Percentiles rank a stretch among this genome's conserved stretches.
Evolutionary conservation across 805 yeast genomes (phyloP).

Genomic region (Cyberlindnera maritima): DNA sequence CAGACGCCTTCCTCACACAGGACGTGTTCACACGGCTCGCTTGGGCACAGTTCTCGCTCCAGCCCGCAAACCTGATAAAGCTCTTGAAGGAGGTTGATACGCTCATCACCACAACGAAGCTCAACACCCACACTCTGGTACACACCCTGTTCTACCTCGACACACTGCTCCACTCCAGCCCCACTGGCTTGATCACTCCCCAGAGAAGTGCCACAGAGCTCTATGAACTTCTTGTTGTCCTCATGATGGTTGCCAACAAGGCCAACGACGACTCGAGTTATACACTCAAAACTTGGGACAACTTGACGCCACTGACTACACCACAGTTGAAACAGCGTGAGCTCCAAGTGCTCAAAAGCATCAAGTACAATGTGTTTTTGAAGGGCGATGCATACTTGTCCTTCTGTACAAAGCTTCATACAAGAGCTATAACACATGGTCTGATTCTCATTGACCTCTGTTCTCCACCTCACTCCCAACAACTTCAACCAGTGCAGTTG

Average conservation of each 20-base stretch:
- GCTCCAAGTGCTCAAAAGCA: conserved; percentile 19
- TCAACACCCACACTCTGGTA: conserved; percentile 16
- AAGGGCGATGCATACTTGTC: conserved; percentile 8
- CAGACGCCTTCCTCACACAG: conserved; percentile 7
- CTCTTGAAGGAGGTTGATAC: conserved; percentile 9
- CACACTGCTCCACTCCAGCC: conserved; percentile 8
- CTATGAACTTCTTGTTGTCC: conserved; percentile 29
- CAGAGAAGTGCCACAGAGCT: conserved; percentile 12
- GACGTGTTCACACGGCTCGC: conserved; percentile 19
- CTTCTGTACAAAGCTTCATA: conserved; percentile 14
- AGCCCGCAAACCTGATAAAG: not conserved
- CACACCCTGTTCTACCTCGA: conserved; percentile 23
- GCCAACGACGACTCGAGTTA: conserved; percentile 48
- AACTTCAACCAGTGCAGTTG: conserved; percentile 3
- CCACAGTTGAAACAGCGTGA: conserved; percentile 19
- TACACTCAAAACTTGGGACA: conserved; percentile 49
- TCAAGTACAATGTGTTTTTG: conserved; percentile 25
- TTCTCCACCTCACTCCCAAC: conserved; percentile 7
- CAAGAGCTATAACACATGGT: conserved; percentile 8
- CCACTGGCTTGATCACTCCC: conserved; percentile 5
- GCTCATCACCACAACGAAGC: conserved; percentile 20
- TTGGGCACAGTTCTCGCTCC: conserved; percentile 13
- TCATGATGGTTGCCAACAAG: conserved; percentile 40
- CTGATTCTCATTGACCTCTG: conserved; percentile 2
- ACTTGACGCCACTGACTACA: conserved; percentile 22